Base-by-base conservation (phyloP, 116 monocot species). In the Cymodocea nodosa region DNA sequence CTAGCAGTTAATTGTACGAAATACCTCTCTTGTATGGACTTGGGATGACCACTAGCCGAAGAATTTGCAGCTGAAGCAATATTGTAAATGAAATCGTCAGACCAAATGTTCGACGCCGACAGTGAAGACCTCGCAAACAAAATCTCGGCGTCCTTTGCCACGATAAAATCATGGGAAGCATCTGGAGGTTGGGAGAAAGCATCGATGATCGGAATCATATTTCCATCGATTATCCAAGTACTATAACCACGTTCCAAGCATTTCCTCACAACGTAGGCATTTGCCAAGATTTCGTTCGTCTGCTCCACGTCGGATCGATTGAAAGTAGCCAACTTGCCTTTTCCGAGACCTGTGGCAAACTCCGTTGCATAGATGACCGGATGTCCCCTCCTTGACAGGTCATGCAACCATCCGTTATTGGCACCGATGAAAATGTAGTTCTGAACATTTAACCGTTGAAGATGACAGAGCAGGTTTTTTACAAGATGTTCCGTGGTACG, bases 401-500 rank as follows among this genome's bases (percentile, higher is more conserved):
- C 86, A 59, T 63, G 57, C 51, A 89, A 65, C 65, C 84, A 72
- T 52, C 73, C 71, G 0, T 68, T 69, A 35, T 79, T 59, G 25
- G 52, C 68, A 62, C 84, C 78, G 18, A 89, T 36, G 49, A 98
- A 73, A 58, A 98, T 63, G 65, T 77, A 82, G 71, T 92, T 98
- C 44, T 40, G 71, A 30, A 85, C 59, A 54, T 78, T 76, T 4
- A 81, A 55, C 66, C 68, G 84, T 60, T 89, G 84, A 54, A 98
- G 76, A 75, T 89, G 80, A 73, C 98, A 98, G 62, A 92, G 63
- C 73, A 98, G 74, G 68, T 92, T 98, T 66, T 75, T 80, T 4
- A 78, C 66, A 24, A 75, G 39, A 37, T 14, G 77, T 36, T 74
- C 51, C 64, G 73, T 22, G 15, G 71, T 76, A 35, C 40, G 60